These are phyloP conservation scores for Thelephora ganbajun DNA, from an alignment of 768 basidiomycete genomes.

Conservation along the genomic window DNA sequence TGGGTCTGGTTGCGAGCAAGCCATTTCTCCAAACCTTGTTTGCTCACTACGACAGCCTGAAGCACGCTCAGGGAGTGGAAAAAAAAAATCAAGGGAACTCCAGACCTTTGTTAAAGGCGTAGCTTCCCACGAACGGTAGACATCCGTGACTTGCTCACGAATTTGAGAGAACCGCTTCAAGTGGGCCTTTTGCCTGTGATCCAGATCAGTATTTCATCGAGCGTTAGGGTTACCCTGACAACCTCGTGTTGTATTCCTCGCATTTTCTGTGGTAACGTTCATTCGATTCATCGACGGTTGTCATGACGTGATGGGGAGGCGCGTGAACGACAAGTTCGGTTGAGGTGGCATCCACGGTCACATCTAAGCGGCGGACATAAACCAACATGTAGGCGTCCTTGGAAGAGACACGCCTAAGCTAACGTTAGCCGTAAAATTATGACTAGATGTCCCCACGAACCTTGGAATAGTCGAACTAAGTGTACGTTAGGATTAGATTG, in stretches of 20 bases:
- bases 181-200: conserved; percentile 27
- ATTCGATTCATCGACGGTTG: conserved; percentile 43
- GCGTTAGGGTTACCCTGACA: conserved; percentile 1
- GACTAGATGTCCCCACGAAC: background rate
- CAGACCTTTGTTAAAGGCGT: conserved; percentile 33
- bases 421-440: background rate
- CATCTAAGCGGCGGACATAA: conserved; percentile 36
- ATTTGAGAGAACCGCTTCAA: conserved; percentile 32
- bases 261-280: conserved; percentile 32
- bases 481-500: conserved; percentile 6
- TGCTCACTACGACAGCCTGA: conserved; percentile 42
- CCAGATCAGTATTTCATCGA: conserved; percentile 2
- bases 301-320: conserved; percentile 42
- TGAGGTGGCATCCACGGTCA: background rate
- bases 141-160: conserved; percentile 37
- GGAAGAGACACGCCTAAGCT: conserved; percentile 36
- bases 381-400: conserved; percentile 95
- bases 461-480: background rate
- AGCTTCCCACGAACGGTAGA: conserved; percentile 53
- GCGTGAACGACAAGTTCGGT: conserved; percentile 9
- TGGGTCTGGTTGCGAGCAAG: conserved; percentile 28
- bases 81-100: background rate
- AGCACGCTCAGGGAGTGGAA: background rate
- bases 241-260: conserved; percentile 9
- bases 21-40: conserved; percentile 48